Percentiles rank a stretch among this genome's conserved stretches.
Conservation (phyloP, 441 rosid species). For the Geranium incanum region DNA sequence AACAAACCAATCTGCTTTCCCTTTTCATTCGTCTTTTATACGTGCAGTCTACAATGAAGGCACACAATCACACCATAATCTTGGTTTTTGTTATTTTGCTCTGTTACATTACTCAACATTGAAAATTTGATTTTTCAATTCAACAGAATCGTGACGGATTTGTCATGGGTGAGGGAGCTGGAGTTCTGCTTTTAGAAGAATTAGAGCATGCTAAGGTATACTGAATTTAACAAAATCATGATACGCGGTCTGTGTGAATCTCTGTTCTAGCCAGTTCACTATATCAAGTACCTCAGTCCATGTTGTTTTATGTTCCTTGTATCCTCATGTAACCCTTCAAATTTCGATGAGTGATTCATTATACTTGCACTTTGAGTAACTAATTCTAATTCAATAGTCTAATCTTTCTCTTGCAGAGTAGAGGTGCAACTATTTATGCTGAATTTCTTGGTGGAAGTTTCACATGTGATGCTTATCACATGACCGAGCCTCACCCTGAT, state of each 20-base stretch:
- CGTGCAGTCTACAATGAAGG: background rate
- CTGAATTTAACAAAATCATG: constrained; percentile 1
- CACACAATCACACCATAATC: background rate
- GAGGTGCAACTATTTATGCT: constrained; percentile 87
- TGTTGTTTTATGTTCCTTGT: too few relatives aligned
- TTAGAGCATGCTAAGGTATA: constrained; percentile 91
- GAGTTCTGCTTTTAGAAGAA: constrained; percentile 89
- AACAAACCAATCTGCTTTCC: background rate
- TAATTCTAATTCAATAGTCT: background rate
- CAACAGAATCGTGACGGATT: constrained; percentile 87
- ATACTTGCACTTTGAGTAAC: too few relatives aligned
- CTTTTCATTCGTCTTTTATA: background rate
- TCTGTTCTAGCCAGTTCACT: background rate
- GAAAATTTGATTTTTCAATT: background rate
- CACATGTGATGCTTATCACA: constrained; percentile 92
- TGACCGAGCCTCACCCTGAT: constrained; percentile 94
- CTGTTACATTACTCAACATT: background rate
- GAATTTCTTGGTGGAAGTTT: constrained; percentile 96
- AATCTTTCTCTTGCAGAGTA: constrained; percentile 42
- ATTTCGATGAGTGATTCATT: too few relatives aligned
- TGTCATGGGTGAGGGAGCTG: constrained; percentile 98
- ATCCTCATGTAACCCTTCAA: too few relatives aligned
- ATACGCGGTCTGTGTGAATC: background rate
- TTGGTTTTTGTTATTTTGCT: background rate
- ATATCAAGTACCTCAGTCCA: background rate